Percentiles rank a stretch among this genome's conserved stretches.
Evolutionary conservation across 768 basidiomycete genomes (phyloP).

Genomic region (Lyophyllum atratum): DNA sequence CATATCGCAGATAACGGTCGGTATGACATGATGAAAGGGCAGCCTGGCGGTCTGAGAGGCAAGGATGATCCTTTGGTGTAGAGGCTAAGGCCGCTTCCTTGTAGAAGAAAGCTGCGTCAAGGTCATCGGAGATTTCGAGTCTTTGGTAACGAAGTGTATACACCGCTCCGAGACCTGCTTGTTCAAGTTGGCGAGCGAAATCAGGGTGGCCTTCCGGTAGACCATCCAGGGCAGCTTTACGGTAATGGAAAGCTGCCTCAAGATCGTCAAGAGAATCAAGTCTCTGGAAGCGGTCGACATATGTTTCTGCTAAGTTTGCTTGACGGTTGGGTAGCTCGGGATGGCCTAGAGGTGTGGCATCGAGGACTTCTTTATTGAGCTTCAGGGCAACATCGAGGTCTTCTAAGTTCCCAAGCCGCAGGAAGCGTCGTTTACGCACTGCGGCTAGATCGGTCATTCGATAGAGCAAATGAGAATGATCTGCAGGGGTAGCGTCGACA

Average conservation of each 20-base stretch:
- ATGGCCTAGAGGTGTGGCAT: not conserved
- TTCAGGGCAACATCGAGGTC: conserved; percentile 8
- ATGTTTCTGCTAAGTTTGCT: conserved; percentile 2
- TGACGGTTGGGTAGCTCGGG: conserved; percentile 4
- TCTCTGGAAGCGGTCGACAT: not conserved
- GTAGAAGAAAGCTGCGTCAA: not conserved
- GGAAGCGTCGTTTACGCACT: not conserved
- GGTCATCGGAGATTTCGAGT: not conserved
- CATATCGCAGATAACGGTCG: not conserved
- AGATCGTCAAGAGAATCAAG: conserved; percentile 3
- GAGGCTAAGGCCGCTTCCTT: not conserved
- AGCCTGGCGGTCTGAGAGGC: not conserved
- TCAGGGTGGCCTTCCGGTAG: not conserved
- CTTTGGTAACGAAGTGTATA: not conserved
- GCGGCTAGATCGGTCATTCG: not conserved
- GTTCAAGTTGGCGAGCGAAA: not conserved
- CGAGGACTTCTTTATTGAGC: not conserved
- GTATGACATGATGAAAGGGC: not conserved
- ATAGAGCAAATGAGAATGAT: not conserved
- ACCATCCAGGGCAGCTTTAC: conserved; percentile 1
- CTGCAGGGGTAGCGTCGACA: not conserved
- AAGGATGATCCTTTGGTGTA: not conserved
- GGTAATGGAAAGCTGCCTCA: conserved; percentile 4
- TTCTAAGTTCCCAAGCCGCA: not conserved
- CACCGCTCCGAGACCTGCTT: not conserved